Percentiles rank a stretch among this genome's conserved stretches.
Conservation (phyloP, 805 yeast species). For the Yamadazyma kitorensis region DNA sequence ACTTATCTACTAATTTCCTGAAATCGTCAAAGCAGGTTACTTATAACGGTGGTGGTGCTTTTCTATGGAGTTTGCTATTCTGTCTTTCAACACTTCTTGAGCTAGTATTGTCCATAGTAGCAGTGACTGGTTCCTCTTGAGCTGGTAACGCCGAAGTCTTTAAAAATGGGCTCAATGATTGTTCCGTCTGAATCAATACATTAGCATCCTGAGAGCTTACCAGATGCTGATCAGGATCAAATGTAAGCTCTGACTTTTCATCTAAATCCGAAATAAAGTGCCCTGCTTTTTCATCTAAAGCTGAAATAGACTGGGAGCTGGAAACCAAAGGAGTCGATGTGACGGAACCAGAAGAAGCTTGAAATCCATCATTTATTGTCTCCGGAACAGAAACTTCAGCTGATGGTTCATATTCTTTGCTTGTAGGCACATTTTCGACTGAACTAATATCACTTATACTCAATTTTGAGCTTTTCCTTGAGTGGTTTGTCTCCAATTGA, state of each 20-base stretch:
- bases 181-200: background rate
- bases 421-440: background rate
- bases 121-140: background rate
- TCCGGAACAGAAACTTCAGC: too few relatives aligned
- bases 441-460: conserved; percentile 8
- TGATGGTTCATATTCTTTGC: too few relatives aligned
- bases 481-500: conserved; percentile 6
- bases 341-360: background rate
- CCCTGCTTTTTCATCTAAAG: background rate
- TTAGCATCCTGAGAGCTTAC: background rate
- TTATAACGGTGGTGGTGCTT: conserved; percentile 17
- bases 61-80: conserved; percentile 11
- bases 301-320: background rate
- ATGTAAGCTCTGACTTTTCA: background rate
- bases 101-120: background rate
- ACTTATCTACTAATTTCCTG: background rate
- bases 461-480: conserved; percentile 13
- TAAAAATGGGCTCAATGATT: conserved; percentile 2
- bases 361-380: background rate
- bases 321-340: background rate
- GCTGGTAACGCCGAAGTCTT: conserved; percentile 1
- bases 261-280: background rate
- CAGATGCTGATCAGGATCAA: background rate
- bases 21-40: background rate
- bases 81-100: background rate